These are phyloP conservation scores for Yarrowia osloensis DNA, from an alignment of 805 yeast genomes.

Conservation along the genomic window DNA sequence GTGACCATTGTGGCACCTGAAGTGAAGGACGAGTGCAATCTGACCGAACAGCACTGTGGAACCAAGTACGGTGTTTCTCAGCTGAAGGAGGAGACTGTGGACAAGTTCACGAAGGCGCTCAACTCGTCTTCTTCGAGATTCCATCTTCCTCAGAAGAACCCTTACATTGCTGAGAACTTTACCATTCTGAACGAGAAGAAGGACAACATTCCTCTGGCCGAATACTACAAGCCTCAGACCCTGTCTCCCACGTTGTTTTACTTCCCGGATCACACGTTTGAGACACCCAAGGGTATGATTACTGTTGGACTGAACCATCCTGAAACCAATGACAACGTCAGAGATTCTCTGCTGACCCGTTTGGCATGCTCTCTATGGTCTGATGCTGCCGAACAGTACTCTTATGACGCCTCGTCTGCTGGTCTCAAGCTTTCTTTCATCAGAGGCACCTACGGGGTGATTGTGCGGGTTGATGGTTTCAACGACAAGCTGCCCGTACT, in stretches of 20 bases:
- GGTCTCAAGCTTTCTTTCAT: background rate
- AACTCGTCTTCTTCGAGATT: background rate
- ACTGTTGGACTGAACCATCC: background rate
- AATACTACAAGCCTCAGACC: background rate
- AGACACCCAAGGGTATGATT: conserved; percentile 7
- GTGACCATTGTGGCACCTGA: conserved; percentile 56
- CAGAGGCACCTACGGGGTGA: background rate
- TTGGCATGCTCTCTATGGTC: background rate
- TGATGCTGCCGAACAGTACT: conserved; percentile 17
- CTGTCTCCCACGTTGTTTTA: background rate
- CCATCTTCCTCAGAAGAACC: conserved; percentile 1
- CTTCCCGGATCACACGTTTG: conserved; percentile 15
- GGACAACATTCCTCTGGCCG: background rate
- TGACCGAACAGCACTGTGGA: conserved; percentile 6
- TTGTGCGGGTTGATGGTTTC: background rate
- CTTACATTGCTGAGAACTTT: conserved; percentile 11
- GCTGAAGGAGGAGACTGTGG: background rate
- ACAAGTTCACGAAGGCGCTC: background rate
- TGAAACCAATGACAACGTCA: background rate
- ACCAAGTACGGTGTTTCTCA: background rate
- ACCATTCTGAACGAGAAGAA: background rate
- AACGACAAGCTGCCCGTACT: conserved; percentile 1
- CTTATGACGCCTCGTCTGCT: background rate
- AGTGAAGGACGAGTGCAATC: conserved; percentile 46
- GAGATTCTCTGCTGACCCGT: background rate